Conservation (phyloP, 768 basidiomycete species). For the Harrya chromipes region DNA sequence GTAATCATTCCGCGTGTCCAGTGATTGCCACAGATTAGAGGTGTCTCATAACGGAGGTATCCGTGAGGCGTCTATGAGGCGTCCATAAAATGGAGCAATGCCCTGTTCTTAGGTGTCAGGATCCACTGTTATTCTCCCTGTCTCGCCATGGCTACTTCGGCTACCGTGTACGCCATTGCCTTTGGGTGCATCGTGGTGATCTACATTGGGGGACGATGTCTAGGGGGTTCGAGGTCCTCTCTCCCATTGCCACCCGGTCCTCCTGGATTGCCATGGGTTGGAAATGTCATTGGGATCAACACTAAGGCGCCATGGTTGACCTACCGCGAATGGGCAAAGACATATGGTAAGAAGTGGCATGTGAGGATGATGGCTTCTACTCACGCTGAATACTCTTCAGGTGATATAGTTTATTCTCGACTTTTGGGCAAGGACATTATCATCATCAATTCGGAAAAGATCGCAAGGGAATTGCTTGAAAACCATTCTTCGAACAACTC, state of each 20-base stretch:
- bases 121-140: no score
- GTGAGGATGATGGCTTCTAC: no score
- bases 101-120: no score
- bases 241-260: conserved; percentile 3
- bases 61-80: no score
- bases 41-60: no score
- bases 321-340: background rate
- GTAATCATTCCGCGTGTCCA: no score
- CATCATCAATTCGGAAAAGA: conserved; percentile 34
- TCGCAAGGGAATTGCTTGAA: conserved; percentile 37
- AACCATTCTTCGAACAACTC: conserved; percentile 39
- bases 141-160: no score
- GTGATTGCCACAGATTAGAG: no score
- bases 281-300: conserved; percentile 1
- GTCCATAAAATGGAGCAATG: no score
- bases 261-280: background rate
- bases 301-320: background rate
- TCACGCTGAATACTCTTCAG: background rate
- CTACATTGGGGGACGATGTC: background rate
- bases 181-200: background rate
- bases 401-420: conserved; percentile 2
- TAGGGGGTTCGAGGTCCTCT: background rate
- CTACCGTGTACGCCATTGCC: background rate
- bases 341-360: background rate
- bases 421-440: conserved; percentile 16